Evolutionary conservation across 2,329 filamentous ascomycete species (phyloP), one percentile per base, ranked within the genome.

Genomic region (Tolypocladium endophyticum): DNA sequence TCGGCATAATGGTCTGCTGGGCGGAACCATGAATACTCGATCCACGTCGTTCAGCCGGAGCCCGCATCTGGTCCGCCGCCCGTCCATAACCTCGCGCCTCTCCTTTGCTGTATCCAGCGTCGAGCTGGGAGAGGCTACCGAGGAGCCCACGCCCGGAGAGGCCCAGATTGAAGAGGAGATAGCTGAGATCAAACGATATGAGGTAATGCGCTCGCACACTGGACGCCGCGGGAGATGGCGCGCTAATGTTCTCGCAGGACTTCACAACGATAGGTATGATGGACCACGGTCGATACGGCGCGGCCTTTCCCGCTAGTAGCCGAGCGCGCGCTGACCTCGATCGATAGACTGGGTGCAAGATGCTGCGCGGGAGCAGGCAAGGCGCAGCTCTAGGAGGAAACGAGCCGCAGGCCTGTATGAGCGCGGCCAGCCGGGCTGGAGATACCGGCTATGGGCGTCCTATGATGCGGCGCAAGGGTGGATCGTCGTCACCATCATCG

Each of bases 391-490:
- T 55, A 83, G 88, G 66, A 84, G 89, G 68, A 87, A 86, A 72
- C 86, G 87, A 67, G 85, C 87, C 8, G 86, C 84, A 2, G 86
- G 87, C 47, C 85, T 89, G 62, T 89, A 89, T 73, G 86, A 90
- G 63, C 81, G 84, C 39, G 85, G 87, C 38, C 81, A 85, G 62
- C 77, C 77, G 58, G 88, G 88, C 61, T 97, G 92, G 92, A 82
- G 90, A 71, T 84, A 90, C 63, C 89, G 87, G 68, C 74, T 96
- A 39, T 86, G 84, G 76, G 90, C 94, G 71, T 89, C 89, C 36
- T 99, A 97, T 73, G 92, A 97, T 74, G 94, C 94, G 14, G 94
- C 91, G 2, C 94, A 99, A 75, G 93, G 91, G 28, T 99, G 94
- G 94, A 92, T 99, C 61, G 94, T 99, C 56, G 89, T 99, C 59